Conservation (phyloP, 768 basidiomycete species). For the Hemileccinum impolitum region DNA sequence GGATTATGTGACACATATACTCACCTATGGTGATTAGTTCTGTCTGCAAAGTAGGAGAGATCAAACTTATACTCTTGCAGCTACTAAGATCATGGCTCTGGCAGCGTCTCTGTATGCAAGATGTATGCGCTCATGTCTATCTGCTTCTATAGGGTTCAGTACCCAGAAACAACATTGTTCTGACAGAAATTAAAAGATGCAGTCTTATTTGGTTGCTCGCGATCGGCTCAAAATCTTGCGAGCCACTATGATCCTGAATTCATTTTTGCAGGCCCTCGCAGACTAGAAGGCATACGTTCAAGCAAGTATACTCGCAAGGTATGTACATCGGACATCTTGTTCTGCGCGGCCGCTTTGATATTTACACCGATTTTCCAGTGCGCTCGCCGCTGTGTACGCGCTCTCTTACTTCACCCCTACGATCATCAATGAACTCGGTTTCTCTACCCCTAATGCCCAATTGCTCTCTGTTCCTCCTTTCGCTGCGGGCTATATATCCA, state of each 20-base stretch:
- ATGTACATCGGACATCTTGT: neutral
- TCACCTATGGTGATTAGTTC: neutral
- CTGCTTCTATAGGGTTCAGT: neutral
- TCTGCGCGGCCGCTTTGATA: neutral
- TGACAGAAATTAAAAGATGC: neutral
- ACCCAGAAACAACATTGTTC: conserved; percentile 1
- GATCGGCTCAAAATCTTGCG: neutral
- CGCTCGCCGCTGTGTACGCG: neutral
- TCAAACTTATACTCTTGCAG: neutral
- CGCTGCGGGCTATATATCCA: neutral
- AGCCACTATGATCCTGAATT: neutral
- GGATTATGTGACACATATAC: neutral
- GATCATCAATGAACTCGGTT: neutral
- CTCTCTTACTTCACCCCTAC: neutral
- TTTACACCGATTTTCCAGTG: neutral
- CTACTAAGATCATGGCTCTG: neutral
- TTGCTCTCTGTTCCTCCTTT: neutral
- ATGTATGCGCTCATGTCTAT: neutral
- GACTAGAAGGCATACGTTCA: conserved; percentile 3
- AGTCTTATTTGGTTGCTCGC: neutral
- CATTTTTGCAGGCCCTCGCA: neutral
- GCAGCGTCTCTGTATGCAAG: neutral
- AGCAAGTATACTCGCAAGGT: neutral
- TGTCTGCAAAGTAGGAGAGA: neutral
- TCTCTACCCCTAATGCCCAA: neutral